phyloP scores from a whole-genome alignment of 345 rosid genomes.

The Dimocarpus longan region DNA sequence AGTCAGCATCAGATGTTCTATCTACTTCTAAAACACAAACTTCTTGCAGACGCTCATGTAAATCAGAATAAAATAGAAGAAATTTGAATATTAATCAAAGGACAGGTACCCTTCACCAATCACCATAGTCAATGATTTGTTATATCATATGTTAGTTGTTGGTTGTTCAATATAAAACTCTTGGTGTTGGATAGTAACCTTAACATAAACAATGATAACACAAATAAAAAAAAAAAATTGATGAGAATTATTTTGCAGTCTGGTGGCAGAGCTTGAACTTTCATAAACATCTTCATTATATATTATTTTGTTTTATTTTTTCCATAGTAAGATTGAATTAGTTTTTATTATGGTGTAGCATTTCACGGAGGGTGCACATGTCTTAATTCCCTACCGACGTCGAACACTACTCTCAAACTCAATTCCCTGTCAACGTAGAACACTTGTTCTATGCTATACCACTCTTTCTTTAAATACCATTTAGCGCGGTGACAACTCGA shows the following conservation, averaged over 20 bases:
- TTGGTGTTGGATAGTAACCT: not conserved
- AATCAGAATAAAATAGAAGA: not conserved
- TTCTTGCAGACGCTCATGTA: slow-evolving; percentile 6
- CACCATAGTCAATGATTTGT: not conserved
- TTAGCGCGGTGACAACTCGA: no score
- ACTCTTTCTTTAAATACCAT: no score
- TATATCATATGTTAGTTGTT: not conserved
- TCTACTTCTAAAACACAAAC: slow-evolving; percentile 21
- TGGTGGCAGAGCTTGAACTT: not conserved
- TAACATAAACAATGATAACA: not conserved
- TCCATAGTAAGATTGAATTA: not conserved
- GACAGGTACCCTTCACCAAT: not conserved
- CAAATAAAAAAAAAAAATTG: not conserved
- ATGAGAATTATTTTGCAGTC: not conserved
- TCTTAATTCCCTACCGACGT: not conserved
- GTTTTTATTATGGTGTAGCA: slow-evolving; percentile 1
- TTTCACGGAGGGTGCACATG: not conserved
- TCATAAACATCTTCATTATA: not conserved
- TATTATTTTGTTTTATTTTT: not conserved
- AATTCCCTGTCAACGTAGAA: no score
- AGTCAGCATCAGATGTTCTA: slow-evolving; percentile 16
- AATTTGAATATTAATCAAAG: not conserved
- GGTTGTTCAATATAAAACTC: not conserved
- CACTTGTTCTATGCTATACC: not conserved
- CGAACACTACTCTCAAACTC: no score